These are phyloP conservation scores for Neurospora sp. DNA, from an alignment of 495 filamentous ascomycete species.

Conservation along the genomic window DNA sequence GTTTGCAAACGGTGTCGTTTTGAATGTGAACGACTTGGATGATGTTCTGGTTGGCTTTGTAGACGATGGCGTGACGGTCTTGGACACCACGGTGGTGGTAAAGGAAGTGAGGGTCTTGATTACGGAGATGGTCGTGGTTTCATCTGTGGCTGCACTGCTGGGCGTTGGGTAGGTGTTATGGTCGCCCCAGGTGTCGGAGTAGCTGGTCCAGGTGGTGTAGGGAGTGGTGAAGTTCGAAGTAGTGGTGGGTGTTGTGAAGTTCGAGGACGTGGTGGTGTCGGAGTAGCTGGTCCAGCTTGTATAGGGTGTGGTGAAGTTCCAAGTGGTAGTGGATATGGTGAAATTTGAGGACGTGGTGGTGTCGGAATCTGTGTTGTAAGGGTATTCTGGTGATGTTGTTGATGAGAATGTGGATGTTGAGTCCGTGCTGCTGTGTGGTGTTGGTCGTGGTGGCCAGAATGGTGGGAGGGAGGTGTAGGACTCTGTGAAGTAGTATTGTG, in stretches of 20 bases:
- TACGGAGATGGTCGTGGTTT: background rate
- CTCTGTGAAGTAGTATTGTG: background rate
- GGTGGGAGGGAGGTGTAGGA: background rate
- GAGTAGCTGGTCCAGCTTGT: background rate
- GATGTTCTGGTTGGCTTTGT: background rate
- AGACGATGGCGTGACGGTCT: background rate
- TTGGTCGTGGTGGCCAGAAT: background rate
- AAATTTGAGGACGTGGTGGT: background rate
- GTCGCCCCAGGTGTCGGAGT: background rate
- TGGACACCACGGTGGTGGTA: background rate
- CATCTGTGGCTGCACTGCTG: background rate
- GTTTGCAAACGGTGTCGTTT: background rate
- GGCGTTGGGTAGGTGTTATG: background rate
- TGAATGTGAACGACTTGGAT: background rate
- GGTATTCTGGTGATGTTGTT: background rate
- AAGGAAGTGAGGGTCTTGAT: background rate
- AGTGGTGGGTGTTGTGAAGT: background rate
- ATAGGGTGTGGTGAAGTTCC: background rate
- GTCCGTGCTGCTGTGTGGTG: background rate
- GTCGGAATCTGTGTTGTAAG: background rate
- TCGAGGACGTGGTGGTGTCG: background rate
- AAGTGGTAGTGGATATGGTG: background rate
- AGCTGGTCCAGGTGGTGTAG: background rate
- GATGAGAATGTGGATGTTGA: background rate
- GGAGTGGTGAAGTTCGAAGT: background rate